phyloP scores from a whole-genome alignment of 495 filamentous ascomycete genomes.

The Usnea hakonensis region DNA sequence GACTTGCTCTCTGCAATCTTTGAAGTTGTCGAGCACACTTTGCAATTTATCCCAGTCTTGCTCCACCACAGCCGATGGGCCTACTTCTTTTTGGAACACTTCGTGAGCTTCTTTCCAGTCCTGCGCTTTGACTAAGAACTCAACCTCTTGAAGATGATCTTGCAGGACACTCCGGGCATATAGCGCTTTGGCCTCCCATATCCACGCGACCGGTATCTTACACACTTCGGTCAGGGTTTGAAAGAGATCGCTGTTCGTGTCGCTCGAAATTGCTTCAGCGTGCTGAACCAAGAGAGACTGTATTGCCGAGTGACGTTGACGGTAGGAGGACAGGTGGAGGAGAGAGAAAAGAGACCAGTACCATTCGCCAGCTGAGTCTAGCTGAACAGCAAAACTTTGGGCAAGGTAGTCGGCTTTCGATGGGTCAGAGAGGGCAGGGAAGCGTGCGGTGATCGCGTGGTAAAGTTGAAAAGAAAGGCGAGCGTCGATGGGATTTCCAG shows the following conservation, averaged over 20 bases:
- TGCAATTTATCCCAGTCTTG: conserved; percentile 60
- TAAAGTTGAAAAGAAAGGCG: conserved; percentile 78
- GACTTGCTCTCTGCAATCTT: conserved; percentile 39
- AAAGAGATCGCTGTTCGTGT: conserved; percentile 47
- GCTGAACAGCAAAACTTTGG: conserved; percentile 61
- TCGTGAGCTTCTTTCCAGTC: conserved; percentile 75
- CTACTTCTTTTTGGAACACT: conserved; percentile 70
- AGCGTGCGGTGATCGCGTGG: conserved; percentile 46
- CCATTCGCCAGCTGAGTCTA: conserved; percentile 62
- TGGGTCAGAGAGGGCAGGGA: conserved; percentile 33
- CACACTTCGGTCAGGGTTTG: conserved; percentile 50
- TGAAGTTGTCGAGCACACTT: conserved; percentile 59
- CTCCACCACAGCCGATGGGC: conserved; percentile 69
- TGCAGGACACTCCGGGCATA: conserved; percentile 60
- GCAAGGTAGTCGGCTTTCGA: conserved; percentile 56
- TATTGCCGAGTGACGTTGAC: conserved; percentile 56
- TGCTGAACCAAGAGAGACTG: conserved; percentile 47
- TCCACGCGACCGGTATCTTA: conserved; percentile 64
- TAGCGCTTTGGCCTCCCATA: conserved; percentile 82
- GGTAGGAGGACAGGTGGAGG: conserved; percentile 60
- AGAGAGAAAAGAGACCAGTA: conserved; percentile 64
- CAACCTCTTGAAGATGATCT: conserved; percentile 58
- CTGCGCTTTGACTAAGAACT: conserved; percentile 65
- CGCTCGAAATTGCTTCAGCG: conserved; percentile 45
- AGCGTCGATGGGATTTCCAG: conserved; percentile 59